Conservation (phyloP, 805 yeast species). For the Teunomyces funiuensis region DNA sequence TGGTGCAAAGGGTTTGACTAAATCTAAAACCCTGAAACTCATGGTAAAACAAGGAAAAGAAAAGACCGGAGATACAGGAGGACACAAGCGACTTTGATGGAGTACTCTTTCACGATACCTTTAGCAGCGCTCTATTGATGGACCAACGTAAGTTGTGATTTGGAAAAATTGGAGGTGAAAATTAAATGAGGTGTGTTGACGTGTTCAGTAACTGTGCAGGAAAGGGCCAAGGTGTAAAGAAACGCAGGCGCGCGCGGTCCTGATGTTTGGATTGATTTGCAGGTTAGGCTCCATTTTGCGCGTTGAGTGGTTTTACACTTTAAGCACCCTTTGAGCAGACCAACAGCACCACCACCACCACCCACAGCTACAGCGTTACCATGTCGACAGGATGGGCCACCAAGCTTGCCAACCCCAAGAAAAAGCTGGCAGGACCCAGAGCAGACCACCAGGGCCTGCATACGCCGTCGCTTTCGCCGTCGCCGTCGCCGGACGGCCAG, state of each 20-base stretch:
- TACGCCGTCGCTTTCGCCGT: constrained; percentile 7
- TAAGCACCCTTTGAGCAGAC: neutral
- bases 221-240: neutral
- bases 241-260: neutral
- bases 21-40: constrained; percentile 69
- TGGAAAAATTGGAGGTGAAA: constrained; percentile 5
- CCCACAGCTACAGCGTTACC: neutral
- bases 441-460: neutral
- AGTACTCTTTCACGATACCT: neutral
- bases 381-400: constrained; percentile 19
- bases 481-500: neutral
- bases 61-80: neutral
- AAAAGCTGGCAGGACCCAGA: neutral
- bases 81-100: neutral
- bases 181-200: constrained; percentile 5
- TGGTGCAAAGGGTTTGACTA: constrained; percentile 86
- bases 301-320: too few species aligned
- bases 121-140: neutral
- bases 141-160: neutral
- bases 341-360: neutral
- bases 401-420: constrained; percentile 10
- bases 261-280: neutral
- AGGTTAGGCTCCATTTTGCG: too few species aligned
- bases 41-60: constrained; percentile 5
- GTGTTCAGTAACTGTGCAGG: constrained; percentile 5